Conservation (phyloP, 2,329 filamentous ascomycete genomes). For the Fusarium sp. region DNA sequence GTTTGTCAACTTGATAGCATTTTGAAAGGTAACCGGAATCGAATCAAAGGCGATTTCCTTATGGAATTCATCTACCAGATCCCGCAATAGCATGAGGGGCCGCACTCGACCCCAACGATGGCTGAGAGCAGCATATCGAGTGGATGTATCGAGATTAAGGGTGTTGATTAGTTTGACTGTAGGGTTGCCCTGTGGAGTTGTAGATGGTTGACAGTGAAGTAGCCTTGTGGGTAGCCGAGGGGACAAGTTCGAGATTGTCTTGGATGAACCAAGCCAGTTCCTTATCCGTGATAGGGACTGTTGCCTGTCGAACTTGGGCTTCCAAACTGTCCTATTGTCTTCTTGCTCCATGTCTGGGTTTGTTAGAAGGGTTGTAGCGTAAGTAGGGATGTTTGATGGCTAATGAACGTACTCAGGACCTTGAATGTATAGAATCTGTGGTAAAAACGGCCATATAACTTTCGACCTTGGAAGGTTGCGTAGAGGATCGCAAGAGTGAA, state of each 20-base stretch:
- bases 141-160: background rate
- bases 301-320: conserved; percentile 18
- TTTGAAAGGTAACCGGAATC: conserved; percentile 33
- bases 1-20: conserved; percentile 22
- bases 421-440: conserved; percentile 11
- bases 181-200: background rate
- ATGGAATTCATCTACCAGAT: conserved; percentile 5
- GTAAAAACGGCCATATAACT: conserved; percentile 4
- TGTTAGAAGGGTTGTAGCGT: background rate
- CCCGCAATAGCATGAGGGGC: conserved; percentile 23
- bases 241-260: background rate
- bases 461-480: background rate
- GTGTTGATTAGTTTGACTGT: conserved; percentile 16
- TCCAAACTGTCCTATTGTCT: conserved; percentile 17
- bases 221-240: conserved; percentile 28
- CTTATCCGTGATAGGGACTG: conserved; percentile 22
- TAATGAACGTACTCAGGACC: conserved; percentile 12
- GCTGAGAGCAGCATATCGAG: conserved; percentile 30
- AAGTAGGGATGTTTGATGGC: too few relatives aligned
- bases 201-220: conserved; percentile 13
- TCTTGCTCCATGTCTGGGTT: background rate
- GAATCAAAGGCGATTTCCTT: conserved; percentile 13
- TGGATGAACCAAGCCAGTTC: conserved; percentile 17
- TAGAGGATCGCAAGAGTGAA: conserved; percentile 21
- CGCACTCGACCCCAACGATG: conserved; percentile 31